Conservation (phyloP, 2,329 filamentous ascomycete genomes). For the Trichoderma endophyticum region DNA sequence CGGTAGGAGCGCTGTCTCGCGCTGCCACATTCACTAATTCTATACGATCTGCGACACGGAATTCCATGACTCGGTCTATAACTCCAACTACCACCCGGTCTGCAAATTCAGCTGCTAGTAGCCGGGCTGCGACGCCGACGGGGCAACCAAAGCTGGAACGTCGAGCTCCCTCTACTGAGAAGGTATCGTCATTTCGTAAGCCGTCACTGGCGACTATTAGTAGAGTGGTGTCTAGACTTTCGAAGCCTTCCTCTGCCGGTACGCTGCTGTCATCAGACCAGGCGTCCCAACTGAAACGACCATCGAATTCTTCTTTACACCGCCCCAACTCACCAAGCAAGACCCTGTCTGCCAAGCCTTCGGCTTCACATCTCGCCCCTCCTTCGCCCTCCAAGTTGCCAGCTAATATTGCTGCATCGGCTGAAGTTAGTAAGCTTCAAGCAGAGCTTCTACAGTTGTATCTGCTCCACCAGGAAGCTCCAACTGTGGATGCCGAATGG, state of each 20-base stretch:
- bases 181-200: slow-evolving; percentile 8
- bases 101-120: slow-evolving; percentile 1
- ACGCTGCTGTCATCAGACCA: slow-evolving; percentile 20
- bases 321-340: slow-evolving; percentile 68
- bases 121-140: slow-evolving; percentile 9
- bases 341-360: slow-evolving; percentile 56
- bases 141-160: slow-evolving; percentile 8
- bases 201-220: slow-evolving; percentile 18
- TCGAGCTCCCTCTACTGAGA: slow-evolving; percentile 21
- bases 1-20: not conserved
- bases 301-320: slow-evolving; percentile 60
- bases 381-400: slow-evolving; percentile 61
- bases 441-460: slow-evolving; percentile 64
- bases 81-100: not conserved
- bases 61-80: not conserved
- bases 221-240: not conserved
- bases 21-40: not conserved
- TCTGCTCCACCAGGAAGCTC: slow-evolving; percentile 57
- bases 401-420: slow-evolving; percentile 56
- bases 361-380: slow-evolving; percentile 57
- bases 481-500: slow-evolving; percentile 47
- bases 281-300: slow-evolving; percentile 40
- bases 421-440: slow-evolving; percentile 58
- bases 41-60: not conserved
- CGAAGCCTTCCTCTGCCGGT: slow-evolving; percentile 7